Evolutionary conservation across 257 asterid genomes (phyloP), one percentile per base, ranked within the genome.

Genomic region (Fraxinus quadrangulata): DNA sequence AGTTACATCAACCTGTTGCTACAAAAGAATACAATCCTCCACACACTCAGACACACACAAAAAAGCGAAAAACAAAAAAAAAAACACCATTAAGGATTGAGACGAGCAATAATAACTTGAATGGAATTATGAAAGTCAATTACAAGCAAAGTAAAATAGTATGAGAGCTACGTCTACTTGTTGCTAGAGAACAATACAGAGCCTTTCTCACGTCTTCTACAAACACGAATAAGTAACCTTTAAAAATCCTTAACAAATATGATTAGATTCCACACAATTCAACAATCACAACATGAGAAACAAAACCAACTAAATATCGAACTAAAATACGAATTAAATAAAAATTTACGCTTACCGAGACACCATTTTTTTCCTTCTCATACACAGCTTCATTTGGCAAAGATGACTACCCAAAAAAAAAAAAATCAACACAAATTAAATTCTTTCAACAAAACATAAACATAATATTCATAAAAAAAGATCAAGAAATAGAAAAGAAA

Each of bases 291-390:
- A 47, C 6, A 54, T 1, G 51, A 42, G 4, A 12, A 42, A 42
- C 4, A 42, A 42, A 42, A 13, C 13, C 2, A 40, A 73, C 28
- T 49, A 67, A 54, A 54, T 54, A 17, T n/a, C 10, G 65, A 54
- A 54, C 5, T 21, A 8, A 42, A 42, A 47, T 5, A n/a, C 8
- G 26, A 70, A 67, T 61, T 85, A 75, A 80, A 78, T 71, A 81
- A 37, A 42, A 8, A 1, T n/a, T 69, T 42, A 39, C 10, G 82
- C 94, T 89, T 89, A 92, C 98, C 70, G 90, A 3, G 28, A 92
- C 94, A 10, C 90, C 92, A 77, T 87, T 75, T 70, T 84, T 90
- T 14, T 92, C 97, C 88, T 92, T 92, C 82, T 94, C 97, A 68
- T 85, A 91, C n/a, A 88, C 91, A 21, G 97, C 97, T 84, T 89